Evolutionary conservation across 2,329 filamentous ascomycete genomes (phyloP).

Genomic region (Monosporascus sp.): DNA sequence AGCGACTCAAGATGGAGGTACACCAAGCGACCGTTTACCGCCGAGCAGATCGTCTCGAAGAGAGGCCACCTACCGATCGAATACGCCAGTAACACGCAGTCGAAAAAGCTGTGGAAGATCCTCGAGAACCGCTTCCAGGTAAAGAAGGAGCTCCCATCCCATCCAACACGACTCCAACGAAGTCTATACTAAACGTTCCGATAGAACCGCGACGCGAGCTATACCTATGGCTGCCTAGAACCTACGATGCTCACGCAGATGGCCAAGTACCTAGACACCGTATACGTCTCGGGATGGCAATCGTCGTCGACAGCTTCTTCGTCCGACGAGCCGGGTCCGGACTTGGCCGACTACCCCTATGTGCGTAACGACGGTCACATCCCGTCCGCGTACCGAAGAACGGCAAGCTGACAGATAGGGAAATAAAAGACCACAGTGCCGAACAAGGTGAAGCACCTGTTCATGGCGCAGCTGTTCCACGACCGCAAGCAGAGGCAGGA

Average conservation of each 20-base stretch:
- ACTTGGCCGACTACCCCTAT: constrained; percentile 96
- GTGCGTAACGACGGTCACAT: constrained; percentile 35
- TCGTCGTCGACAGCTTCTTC: constrained; percentile 93
- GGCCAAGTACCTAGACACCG: constrained; percentile 97
- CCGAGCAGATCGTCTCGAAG: constrained; percentile 96
- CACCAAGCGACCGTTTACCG: constrained; percentile 89
- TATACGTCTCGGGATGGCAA: constrained; percentile 99
- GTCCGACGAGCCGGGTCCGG: constrained; percentile 92
- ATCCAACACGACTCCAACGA: background rate
- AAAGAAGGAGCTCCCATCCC: constrained; percentile 16
- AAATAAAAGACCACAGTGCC: constrained; percentile 78
- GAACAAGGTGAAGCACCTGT: constrained; percentile 96
- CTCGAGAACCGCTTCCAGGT: constrained; percentile 85
- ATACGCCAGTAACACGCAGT: constrained; percentile 82
- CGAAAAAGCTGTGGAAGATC: constrained; percentile 93
- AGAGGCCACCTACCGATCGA: constrained; percentile 85
- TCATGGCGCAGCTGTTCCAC: constrained; percentile 98
- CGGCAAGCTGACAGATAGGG: background rate
- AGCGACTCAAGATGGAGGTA: constrained; percentile 83
- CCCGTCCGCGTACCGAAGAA: constrained; percentile 3
- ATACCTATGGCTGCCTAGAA: constrained; percentile 95
- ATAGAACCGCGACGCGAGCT: constrained; percentile 79
- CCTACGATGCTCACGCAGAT: constrained; percentile 99
- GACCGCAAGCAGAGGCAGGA: constrained; percentile 98
- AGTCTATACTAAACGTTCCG: constrained; percentile 1